These are phyloP conservation scores for Hygrophila difformis DNA, from an alignment of 257 asterid species.

Conservation along the genomic window DNA sequence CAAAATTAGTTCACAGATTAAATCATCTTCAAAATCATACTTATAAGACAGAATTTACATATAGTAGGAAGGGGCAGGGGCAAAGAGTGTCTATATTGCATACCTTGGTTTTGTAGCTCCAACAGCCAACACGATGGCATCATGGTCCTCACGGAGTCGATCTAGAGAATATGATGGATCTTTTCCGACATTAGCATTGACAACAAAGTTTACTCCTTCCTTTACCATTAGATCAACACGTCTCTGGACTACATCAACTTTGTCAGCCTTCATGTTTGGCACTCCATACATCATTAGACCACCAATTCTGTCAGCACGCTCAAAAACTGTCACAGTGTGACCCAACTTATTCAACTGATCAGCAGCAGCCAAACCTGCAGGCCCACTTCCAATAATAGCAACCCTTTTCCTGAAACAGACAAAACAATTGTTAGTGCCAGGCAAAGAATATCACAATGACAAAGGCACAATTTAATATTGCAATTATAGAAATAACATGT, in stretches of 20 bases:
- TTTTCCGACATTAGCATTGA: conserved; percentile 77
- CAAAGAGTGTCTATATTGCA: background rate
- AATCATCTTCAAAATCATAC: background rate
- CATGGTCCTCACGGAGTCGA: conserved; percentile 61
- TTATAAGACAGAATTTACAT: no score
- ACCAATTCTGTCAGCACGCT: conserved; percentile 96
- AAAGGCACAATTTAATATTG: background rate
- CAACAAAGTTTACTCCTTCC: conserved; percentile 87
- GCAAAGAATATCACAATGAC: background rate
- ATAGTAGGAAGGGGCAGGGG: no score
- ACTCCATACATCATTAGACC: conserved; percentile 99
- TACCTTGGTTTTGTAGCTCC: conserved; percentile 98
- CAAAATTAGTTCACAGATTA: background rate
- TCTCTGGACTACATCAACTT: conserved; percentile 75
- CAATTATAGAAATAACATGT: conserved; percentile 6
- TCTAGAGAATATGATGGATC: conserved; percentile 68
- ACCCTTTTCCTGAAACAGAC: conserved; percentile 57
- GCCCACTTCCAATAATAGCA: conserved; percentile 96
- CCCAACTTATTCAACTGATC: conserved; percentile 90
- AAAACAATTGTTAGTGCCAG: no score
- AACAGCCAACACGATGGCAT: conserved; percentile 85
- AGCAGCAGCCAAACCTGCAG: conserved; percentile 98
- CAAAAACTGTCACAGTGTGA: conserved; percentile 82
- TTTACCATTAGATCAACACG: conserved; percentile 88
- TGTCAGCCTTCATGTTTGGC: conserved; percentile 98